Evolutionary conservation across 805 yeast species (phyloP), one percentile per base, ranked within the genome.

Genomic region (Saturnispora diversa): DNA sequence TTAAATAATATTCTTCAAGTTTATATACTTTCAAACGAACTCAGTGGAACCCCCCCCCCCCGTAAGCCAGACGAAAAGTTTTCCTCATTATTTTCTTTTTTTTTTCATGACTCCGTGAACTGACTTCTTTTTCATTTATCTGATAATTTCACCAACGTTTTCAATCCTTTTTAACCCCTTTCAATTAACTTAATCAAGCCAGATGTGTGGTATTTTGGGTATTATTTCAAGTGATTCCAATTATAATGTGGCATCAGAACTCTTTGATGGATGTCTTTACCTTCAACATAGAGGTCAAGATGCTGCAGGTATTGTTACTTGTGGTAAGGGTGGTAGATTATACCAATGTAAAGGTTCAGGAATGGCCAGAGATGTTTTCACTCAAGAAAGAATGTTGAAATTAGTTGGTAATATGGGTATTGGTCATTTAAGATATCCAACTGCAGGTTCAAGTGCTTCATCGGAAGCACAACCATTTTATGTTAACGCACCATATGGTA

Each of bases 291-390:
- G 98, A 58, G 98, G 98, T 34, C 98, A 92, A 66, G 98, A 92
- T 61, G 98, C 98, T 9, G 96, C 97, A n/a, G 98, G 98, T 48
- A 90, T 92, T 41, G 92, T 86, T 19, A 92, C 98, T 6, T 86
- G 96, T 60, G 97, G 96, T 40, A 69, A 82, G 33, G 78, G 90
- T 46, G 98, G 97, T 49, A 74, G 98, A 44, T 74, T 92, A 44
- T 88, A 85, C 66, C 97, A 90, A 66, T 92, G 98, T 63, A 92
- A 92, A 66, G 98, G 98, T 54, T 90, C 87, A 62, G 98, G 98
- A 50, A 85, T 92, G 95, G 97, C 95, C 44, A 75, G 94, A 54
- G 98, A 92, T 57, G 98, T 92, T 26, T 92, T 92, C 75, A 86
- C 95, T 34, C 84, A 78, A 59, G 64, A 66, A 33, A 75, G 97